Percentiles rank a stretch among this genome's conserved stretches.
Conservation (phyloP, 2,329 filamentous ascomycete genomes). For the Exophiala aquamarina region DNA sequence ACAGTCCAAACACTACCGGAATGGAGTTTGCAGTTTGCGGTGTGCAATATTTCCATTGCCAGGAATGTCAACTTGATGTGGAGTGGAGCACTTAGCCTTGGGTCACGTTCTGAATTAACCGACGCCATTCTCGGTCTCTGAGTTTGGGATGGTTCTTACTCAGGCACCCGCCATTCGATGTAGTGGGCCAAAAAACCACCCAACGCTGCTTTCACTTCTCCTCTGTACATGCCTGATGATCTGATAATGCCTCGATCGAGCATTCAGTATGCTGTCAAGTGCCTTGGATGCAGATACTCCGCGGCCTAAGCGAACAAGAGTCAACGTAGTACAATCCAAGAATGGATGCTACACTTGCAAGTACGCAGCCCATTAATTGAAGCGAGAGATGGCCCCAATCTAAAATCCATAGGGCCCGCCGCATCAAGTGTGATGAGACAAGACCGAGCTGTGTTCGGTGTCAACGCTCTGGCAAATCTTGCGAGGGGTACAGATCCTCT, state of each 20-base stretch:
- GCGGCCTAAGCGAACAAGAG: neutral
- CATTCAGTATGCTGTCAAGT: too few species aligned
- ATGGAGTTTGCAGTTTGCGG: too few species aligned
- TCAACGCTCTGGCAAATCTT: neutral
- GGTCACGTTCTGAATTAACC: too few species aligned
- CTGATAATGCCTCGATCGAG: too few species aligned
- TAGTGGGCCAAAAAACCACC: neutral
- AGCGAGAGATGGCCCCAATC: neutral
- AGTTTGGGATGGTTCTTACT: neutral
- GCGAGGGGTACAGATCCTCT: neutral
- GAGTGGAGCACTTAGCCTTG: too few species aligned
- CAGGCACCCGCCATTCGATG: conserved; percentile 2
- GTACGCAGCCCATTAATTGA: neutral
- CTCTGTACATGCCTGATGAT: too few species aligned
- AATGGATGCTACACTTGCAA: conserved; percentile 2
- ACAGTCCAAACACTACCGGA: too few species aligned
- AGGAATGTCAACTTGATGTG: too few species aligned
- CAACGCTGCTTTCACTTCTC: neutral
- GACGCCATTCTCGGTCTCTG: neutral
- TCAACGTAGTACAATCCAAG: conserved; percentile 1
- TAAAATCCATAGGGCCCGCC: neutral
- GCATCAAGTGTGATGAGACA: conserved; percentile 1
- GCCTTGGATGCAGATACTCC: too few species aligned
- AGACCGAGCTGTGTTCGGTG: neutral
- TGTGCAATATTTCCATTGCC: too few species aligned